Percentiles rank a stretch among this genome's conserved stretches.
These are phyloP conservation scores for Suhomyces vadensis DNA, from an alignment of 805 yeast species.

Conservation along the genomic window DNA sequence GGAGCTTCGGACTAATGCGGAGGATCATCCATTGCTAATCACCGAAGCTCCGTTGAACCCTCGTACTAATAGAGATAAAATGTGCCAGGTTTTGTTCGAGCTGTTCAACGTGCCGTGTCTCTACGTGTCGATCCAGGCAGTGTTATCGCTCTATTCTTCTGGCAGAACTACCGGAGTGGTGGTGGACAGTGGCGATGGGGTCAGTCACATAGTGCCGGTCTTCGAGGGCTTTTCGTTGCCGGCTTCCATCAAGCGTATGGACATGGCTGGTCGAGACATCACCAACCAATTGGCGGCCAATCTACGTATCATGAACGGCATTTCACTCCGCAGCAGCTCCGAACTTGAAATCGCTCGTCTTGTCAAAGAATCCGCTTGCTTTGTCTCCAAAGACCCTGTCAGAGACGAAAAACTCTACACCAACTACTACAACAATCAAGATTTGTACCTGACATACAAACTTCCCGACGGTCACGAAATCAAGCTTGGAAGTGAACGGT, in stretches of 20 bases:
- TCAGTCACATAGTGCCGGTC: constrained; percentile 82
- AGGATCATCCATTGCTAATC: constrained; percentile 83
- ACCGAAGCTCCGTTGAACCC: constrained; percentile 92
- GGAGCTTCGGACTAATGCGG: constrained; percentile 57
- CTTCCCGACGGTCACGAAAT: constrained; percentile 85
- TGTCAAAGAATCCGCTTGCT: constrained; percentile 77
- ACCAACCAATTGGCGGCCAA: constrained; percentile 72
- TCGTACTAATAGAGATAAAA: constrained; percentile 53
- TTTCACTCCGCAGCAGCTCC: constrained; percentile 63
- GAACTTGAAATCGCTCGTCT: constrained; percentile 79
- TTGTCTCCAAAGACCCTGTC: constrained; percentile 56
- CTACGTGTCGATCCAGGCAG: constrained; percentile 74
- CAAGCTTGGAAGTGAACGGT: constrained; percentile 64
- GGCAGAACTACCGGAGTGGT: constrained; percentile 92
- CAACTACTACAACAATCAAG: constrained; percentile 13
- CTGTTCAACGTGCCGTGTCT: constrained; percentile 74
- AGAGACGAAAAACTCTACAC: constrained; percentile 55
- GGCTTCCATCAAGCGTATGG: constrained; percentile 68
- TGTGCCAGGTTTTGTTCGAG: constrained; percentile 70
- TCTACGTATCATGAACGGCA: constrained; percentile 64
- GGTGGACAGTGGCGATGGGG: constrained; percentile 92
- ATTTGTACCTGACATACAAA: constrained; percentile 44
- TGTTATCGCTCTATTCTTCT: constrained; percentile 78
- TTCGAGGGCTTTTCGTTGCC: constrained; percentile 85
- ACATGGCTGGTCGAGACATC: constrained; percentile 84